phyloP scores from a whole-genome alignment of 1,284 basidiomycete species.

The Amylostereum chailletii region DNA sequence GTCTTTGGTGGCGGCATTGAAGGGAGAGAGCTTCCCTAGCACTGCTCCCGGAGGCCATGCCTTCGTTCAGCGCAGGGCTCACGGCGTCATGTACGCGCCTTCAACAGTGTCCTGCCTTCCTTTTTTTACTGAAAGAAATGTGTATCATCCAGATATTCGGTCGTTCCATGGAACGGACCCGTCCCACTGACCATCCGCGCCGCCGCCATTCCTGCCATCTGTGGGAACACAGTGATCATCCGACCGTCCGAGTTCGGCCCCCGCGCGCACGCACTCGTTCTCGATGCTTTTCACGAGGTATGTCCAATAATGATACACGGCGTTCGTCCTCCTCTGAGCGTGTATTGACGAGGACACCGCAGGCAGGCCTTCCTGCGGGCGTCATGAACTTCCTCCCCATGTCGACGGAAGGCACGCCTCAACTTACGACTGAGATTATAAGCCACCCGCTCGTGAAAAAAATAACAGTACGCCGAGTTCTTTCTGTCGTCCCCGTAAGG shows the following conservation, averaged over 20 bases:
- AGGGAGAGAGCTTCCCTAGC: slow-evolving; percentile 22
- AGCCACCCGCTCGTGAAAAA: slow-evolving; percentile 41
- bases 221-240: slow-evolving; percentile 57
- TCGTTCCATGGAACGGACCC: slow-evolving; percentile 35
- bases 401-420: slow-evolving; percentile 34
- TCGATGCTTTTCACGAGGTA: slow-evolving; percentile 39
- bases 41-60: slow-evolving; percentile 21
- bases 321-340: not conserved
- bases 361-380: slow-evolving; percentile 53
- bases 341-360: not conserved
- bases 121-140: slow-evolving; percentile 3
- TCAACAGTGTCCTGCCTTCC: not conserved
- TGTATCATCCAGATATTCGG: slow-evolving; percentile 12
- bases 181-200: slow-evolving; percentile 38
- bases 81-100: slow-evolving; percentile 22
- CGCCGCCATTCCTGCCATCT: slow-evolving; percentile 44
- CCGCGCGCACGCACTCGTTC: slow-evolving; percentile 36
- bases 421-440: slow-evolving; percentile 44
- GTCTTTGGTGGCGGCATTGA: slow-evolving; percentile 14
- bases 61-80: slow-evolving; percentile 20
- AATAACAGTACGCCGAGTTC: slow-evolving; percentile 25
- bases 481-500: not conserved
- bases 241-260: slow-evolving; percentile 54
- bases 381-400: slow-evolving; percentile 55
- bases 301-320: not conserved